Conservation (phyloP, 2,329 filamentous ascomycete species). For the Botrytis hyacinthi region DNA sequence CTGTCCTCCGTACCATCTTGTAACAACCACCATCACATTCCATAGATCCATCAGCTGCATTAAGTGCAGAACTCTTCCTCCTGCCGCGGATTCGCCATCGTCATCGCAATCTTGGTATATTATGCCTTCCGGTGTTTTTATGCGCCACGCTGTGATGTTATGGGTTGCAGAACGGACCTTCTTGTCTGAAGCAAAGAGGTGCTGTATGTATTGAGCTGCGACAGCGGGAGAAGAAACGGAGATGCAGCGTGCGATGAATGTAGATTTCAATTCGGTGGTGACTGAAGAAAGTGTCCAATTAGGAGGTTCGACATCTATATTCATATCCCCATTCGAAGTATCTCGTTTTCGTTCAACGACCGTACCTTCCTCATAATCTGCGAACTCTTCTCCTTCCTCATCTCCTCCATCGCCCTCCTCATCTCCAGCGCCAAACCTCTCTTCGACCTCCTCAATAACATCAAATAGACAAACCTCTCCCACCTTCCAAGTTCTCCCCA, state of each 20-base stretch:
- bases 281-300: conserved; percentile 74
- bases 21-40: conserved; percentile 90
- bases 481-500: conserved; percentile 65
- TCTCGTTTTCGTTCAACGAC: neutral
- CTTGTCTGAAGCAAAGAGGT: conserved; percentile 79
- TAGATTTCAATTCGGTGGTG: conserved; percentile 78
- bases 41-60: conserved; percentile 95
- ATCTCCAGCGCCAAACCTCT: neutral
- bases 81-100: conserved; percentile 92
- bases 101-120: conserved; percentile 90
- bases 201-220: conserved; percentile 67
- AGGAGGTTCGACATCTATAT: conserved; percentile 31
- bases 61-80: conserved; percentile 78
- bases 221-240: conserved; percentile 66
- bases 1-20: conserved; percentile 91
- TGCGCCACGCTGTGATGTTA: conserved; percentile 94
- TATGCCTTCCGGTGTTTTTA: conserved; percentile 54
- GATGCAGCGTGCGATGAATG: conserved; percentile 79
- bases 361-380: neutral
- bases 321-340: conserved; percentile 26
- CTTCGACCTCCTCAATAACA: conserved; percentile 72
- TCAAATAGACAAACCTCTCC: conserved; percentile 88
- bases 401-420: neutral
- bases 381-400: neutral
- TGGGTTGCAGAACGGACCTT: conserved; percentile 85